phyloP scores from a whole-genome alignment of 1,284 basidiomycete genomes.

The Prillingera fragicola region DNA sequence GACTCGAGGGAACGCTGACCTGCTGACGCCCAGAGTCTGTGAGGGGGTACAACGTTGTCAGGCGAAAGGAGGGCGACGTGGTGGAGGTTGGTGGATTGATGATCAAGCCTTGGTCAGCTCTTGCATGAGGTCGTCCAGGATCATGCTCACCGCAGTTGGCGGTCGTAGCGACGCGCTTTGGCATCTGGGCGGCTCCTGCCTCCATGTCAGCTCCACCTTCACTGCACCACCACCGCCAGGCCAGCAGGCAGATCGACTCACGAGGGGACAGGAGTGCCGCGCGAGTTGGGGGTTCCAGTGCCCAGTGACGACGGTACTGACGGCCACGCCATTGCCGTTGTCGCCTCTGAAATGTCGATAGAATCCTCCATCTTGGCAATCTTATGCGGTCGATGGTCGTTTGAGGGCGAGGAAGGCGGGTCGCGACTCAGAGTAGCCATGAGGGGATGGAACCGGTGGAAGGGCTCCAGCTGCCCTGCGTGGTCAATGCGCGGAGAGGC shows the following conservation, averaged over 20 bases:
- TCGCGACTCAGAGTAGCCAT: slow-evolving; percentile 10
- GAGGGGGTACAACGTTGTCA: neutral
- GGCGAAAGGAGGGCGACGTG: neutral
- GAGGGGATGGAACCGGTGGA: too few relatives aligned
- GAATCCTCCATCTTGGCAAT: slow-evolving; percentile 44
- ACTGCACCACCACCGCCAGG: too few relatives aligned
- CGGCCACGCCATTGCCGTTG: slow-evolving; percentile 10
- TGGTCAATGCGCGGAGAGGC: too few relatives aligned
- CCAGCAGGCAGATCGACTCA: neutral
- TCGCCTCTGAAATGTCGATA: slow-evolving; percentile 36
- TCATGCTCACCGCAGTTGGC: slow-evolving; percentile 69
- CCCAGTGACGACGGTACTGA: slow-evolving; percentile 10
- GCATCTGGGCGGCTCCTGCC: slow-evolving; percentile 59
- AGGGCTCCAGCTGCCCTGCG: too few relatives aligned
- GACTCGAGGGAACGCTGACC: slow-evolving; percentile 89
- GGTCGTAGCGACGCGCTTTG: slow-evolving; percentile 83
- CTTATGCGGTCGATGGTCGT: slow-evolving; percentile 23
- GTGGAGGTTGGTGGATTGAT: neutral
- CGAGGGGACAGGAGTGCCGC: slow-evolving; percentile 14
- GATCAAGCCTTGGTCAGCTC: neutral
- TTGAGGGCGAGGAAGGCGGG: slow-evolving; percentile 11
- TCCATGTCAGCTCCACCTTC: slow-evolving; percentile 2
- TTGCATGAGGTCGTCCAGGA: neutral
- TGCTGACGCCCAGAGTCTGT: slow-evolving; percentile 86
- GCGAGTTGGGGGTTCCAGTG: too few relatives aligned